These are phyloP conservation scores for Populus pruinosa DNA, from an alignment of 345 rosid species.

Conservation along the genomic window DNA sequence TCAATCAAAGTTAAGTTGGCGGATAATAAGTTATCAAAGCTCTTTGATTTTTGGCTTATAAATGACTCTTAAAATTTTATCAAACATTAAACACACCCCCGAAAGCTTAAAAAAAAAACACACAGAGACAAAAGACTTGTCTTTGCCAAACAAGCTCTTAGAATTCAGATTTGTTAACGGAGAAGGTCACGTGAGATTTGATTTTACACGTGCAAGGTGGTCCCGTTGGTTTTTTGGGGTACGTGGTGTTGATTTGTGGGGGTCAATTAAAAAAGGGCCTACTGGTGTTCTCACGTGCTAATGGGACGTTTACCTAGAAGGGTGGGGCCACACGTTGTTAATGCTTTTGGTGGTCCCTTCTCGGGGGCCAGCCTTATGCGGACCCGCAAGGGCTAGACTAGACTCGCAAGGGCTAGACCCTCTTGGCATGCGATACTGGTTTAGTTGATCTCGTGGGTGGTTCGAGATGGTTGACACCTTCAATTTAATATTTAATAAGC, in stretches of 20 bases:
- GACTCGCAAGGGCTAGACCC: not conserved
- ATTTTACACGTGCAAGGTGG: not conserved
- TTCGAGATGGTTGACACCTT: not conserved
- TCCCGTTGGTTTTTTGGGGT: not conserved
- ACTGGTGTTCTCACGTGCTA: not conserved
- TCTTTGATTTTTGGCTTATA: too few relatives aligned
- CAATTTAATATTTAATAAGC: too few relatives aligned
- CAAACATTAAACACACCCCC: not conserved
- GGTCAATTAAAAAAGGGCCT: not conserved
- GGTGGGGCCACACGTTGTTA: not conserved
- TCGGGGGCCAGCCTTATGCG: not conserved
- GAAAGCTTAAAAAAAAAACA: not conserved
- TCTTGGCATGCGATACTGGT: not conserved
- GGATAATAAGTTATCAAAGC: too few relatives aligned
- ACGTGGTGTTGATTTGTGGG: not conserved
- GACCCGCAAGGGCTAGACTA: not conserved
- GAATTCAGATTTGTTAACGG: too few relatives aligned
- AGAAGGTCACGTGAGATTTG: not conserved
- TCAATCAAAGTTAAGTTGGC: too few relatives aligned
- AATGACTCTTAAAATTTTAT: too few relatives aligned
- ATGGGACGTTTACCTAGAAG: conserved; percentile 2
- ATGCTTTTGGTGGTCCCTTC: not conserved
- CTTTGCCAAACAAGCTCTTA: not conserved
- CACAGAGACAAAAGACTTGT: too few relatives aligned
- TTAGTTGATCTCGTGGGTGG: not conserved